These are phyloP conservation scores for Eutrema yunnanense DNA, from an alignment of 345 rosid genomes.

Conservation along the genomic window DNA sequence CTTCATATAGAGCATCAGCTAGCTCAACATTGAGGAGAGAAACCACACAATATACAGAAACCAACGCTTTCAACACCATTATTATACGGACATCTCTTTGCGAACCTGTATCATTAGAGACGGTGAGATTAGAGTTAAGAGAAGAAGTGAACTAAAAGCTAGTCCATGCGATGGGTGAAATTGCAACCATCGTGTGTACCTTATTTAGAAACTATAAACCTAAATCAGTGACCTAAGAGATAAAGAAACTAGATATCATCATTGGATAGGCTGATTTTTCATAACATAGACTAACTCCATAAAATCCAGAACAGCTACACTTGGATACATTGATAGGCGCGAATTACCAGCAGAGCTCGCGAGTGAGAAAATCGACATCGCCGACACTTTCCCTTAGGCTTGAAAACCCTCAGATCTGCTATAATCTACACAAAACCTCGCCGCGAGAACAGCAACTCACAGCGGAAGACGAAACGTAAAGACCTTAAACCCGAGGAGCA, in stretches of 20 bases:
- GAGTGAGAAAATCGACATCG: conserved; percentile 26
- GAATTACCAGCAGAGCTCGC: conserved; percentile 21
- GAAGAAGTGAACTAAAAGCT: background rate
- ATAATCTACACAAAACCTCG: conserved; percentile 3
- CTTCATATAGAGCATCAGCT: conserved; percentile 29
- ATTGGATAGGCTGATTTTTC: too few relatives aligned
- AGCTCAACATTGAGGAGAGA: conserved; percentile 33
- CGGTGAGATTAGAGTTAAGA: background rate
- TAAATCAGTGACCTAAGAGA: conserved; percentile 6
- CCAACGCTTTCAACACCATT: conserved; percentile 36
- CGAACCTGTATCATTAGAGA: conserved; percentile 6
- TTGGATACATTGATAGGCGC: background rate
- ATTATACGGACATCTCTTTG: background rate
- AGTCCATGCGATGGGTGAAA: background rate
- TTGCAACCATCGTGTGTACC: background rate
- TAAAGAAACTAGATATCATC: too few relatives aligned
- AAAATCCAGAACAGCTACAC: background rate
- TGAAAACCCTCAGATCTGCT: conserved; percentile 24
- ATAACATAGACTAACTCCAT: background rate
- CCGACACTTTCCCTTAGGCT: conserved; percentile 23
- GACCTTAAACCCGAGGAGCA: conserved; percentile 16
- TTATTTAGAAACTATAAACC: conserved; percentile 17
- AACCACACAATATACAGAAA: conserved; percentile 37
- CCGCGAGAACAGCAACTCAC: conserved; percentile 10
- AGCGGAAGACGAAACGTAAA: conserved; percentile 15